Conservation (phyloP, 2,329 filamentous ascomycete species). For the Phialophora macrospora region DNA sequence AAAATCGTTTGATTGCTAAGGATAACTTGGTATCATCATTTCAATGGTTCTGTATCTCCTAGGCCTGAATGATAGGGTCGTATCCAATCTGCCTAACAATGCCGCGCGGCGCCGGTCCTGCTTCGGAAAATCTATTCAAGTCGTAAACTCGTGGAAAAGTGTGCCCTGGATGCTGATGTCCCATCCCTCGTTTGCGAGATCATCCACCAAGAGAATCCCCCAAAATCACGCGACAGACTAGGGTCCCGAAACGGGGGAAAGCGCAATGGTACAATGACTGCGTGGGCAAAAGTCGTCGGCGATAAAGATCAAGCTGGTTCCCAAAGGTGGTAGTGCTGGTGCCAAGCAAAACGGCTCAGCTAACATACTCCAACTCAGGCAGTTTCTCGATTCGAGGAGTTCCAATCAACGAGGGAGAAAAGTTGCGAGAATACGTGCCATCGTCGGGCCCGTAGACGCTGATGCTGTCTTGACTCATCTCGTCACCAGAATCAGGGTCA, state of each 20-base stretch:
- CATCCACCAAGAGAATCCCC: neutral
- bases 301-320: no score
- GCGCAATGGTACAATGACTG: neutral
- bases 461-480: conserved; percentile 16
- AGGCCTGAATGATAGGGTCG: neutral
- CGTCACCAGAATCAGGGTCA: conserved; percentile 42
- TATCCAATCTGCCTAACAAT: neutral
- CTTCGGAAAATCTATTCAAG: neutral
- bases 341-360: neutral
- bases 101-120: neutral
- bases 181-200: neutral
- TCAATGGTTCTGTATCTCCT: conserved; percentile 2
- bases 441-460: conserved; percentile 29
- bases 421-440: conserved; percentile 30
- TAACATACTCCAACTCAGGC: conserved; percentile 30
- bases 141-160: conserved; percentile 5
- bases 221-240: neutral
- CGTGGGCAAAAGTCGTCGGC: neutral
- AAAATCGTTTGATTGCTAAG: neutral
- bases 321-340: no score
- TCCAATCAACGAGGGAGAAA: conserved; percentile 31
- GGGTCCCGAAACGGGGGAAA: neutral
- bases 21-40: neutral
- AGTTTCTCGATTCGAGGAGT: conserved; percentile 22
- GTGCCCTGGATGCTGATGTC: neutral